A percentile compares a stretch with the other conserved stretches of the same genome.
Evolutionary conservation across 176 grass and related monocot genomes (phyloP).

Genomic region (Dendrocalamus sinicus): DNA sequence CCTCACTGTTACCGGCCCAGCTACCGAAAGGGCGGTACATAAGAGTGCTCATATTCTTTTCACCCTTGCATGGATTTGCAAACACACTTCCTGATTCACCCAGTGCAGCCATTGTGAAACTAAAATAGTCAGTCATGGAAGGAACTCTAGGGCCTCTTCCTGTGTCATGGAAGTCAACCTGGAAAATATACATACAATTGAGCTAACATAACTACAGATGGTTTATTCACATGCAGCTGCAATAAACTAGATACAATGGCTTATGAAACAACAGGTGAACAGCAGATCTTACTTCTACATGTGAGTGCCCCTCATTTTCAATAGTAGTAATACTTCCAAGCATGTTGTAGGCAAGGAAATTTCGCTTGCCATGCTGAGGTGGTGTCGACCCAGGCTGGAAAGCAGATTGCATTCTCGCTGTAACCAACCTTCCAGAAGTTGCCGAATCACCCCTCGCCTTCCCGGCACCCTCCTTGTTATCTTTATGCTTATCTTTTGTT

Average conservation of each 20-base stretch:
- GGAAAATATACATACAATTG: constrained; percentile 32
- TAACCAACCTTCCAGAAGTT: constrained; percentile 50
- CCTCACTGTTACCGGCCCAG: constrained; percentile 97
- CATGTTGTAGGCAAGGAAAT: constrained; percentile 92
- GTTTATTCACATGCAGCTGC: constrained; percentile 7
- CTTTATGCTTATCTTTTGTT: constrained; percentile 54
- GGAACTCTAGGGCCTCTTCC: constrained; percentile 95
- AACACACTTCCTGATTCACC: constrained; percentile 88
- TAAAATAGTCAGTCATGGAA: constrained; percentile 96
- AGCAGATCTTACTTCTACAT: constrained; percentile 68
- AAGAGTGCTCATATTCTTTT: constrained; percentile 97
- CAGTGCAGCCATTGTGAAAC: constrained; percentile 94
- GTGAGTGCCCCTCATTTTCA: constrained; percentile 85
- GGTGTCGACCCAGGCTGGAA: constrained; percentile 91
- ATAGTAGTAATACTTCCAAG: constrained; percentile 87
- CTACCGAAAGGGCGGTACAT: constrained; percentile 95
- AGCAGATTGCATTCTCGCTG: constrained; percentile 68
- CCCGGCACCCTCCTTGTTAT: constrained; percentile 35
- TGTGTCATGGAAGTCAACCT: constrained; percentile 98
- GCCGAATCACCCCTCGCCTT: constrained; percentile 55
- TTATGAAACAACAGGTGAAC: constrained; percentile 20
- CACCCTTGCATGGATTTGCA: constrained; percentile 87
- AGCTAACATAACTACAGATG: constrained; percentile 5
- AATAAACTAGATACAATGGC: not conserved
- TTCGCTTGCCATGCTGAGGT: constrained; percentile 62